Evolutionary conservation across 1,284 basidiomycete genomes (phyloP).

Genomic region (Cutaneotrichosporon cavernicola): DNA sequence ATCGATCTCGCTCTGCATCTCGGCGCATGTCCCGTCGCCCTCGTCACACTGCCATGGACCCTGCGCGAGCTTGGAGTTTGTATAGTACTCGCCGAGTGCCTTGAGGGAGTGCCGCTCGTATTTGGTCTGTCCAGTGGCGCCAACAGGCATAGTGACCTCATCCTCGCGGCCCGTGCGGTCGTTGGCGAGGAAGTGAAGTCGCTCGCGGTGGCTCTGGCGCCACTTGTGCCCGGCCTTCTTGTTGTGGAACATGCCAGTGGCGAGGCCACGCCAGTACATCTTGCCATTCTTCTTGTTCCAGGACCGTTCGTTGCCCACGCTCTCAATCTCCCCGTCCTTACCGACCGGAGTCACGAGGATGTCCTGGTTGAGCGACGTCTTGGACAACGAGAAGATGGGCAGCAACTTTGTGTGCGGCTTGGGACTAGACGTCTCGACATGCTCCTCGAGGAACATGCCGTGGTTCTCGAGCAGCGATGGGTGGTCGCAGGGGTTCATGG

Average conservation of each 20-base stretch:
- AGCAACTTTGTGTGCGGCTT: constrained; percentile 51
- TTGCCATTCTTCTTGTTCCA: constrained; percentile 51
- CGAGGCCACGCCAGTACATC: constrained; percentile 53
- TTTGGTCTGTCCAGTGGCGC: constrained; percentile 43
- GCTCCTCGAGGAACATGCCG: constrained; percentile 51
- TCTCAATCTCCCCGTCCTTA: constrained; percentile 45
- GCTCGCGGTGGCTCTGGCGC: constrained; percentile 51
- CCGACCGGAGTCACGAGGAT: constrained; percentile 54
- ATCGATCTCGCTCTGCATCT: constrained; percentile 50
- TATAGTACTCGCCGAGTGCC: constrained; percentile 48
- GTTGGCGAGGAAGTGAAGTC: constrained; percentile 51
- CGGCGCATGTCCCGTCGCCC: constrained; percentile 51
- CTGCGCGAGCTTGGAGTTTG: constrained; percentile 48
- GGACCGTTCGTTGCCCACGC: constrained; percentile 46
- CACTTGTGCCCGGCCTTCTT: constrained; percentile 45
- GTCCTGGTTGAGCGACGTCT: constrained; percentile 50
- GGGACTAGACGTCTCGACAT: constrained; percentile 43
- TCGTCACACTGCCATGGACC: constrained; percentile 52
- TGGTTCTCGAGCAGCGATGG: constrained; percentile 51
- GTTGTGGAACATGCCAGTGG: constrained; percentile 50
- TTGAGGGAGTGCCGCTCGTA: constrained; percentile 33
- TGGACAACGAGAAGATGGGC: constrained; percentile 51
- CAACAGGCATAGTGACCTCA: constrained; percentile 44
- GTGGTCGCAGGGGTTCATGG: constrained; percentile 54
- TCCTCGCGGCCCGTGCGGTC: constrained; percentile 32